Percentiles rank a stretch among this genome's conserved stretches.
Conservation (phyloP, 1,284 basidiomycete genomes). For the Ganoderma multipileum region DNA sequence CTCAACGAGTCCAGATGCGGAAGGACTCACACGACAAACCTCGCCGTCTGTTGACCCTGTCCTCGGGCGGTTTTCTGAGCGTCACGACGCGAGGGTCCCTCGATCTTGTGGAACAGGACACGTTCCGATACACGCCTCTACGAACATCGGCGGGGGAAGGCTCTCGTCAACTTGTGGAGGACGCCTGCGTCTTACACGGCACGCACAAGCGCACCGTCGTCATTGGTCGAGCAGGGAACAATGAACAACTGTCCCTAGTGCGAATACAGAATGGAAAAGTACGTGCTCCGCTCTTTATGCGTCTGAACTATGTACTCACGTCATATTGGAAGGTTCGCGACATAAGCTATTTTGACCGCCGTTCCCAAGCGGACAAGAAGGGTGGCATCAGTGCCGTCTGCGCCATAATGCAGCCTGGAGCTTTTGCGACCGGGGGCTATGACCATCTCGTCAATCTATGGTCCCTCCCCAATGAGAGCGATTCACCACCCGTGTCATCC, state of each 20-base stretch:
- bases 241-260: slow-evolving; percentile 43
- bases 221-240: slow-evolving; percentile 49
- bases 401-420: slow-evolving; percentile 45
- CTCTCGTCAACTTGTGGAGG: slow-evolving; percentile 44
- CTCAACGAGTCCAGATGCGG: slow-evolving; percentile 20
- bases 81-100: slow-evolving; percentile 49
- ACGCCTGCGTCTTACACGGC: slow-evolving; percentile 47
- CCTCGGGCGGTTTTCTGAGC: slow-evolving; percentile 26
- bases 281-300: neutral
- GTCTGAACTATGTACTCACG: neutral
- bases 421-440: slow-evolving; percentile 58
- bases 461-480: slow-evolving; percentile 43
- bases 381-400: slow-evolving; percentile 51
- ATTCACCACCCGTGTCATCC: slow-evolving; percentile 35
- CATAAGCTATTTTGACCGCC: slow-evolving; percentile 36
- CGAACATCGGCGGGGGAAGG: slow-evolving; percentile 15
- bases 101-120: slow-evolving; percentile 35
- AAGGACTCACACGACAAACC: slow-evolving; percentile 47
- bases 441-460: slow-evolving; percentile 57
- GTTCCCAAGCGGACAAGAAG: slow-evolving; percentile 42
- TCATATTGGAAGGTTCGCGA: slow-evolving; percentile 19
- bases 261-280: slow-evolving; percentile 19
- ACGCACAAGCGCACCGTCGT: slow-evolving; percentile 39
- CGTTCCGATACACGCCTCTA: slow-evolving; percentile 4
- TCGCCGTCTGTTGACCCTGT: slow-evolving; percentile 44